phyloP scores from a whole-genome alignment of 2,329 filamentous ascomycete species.

The Colletotrichum caudatum region DNA sequence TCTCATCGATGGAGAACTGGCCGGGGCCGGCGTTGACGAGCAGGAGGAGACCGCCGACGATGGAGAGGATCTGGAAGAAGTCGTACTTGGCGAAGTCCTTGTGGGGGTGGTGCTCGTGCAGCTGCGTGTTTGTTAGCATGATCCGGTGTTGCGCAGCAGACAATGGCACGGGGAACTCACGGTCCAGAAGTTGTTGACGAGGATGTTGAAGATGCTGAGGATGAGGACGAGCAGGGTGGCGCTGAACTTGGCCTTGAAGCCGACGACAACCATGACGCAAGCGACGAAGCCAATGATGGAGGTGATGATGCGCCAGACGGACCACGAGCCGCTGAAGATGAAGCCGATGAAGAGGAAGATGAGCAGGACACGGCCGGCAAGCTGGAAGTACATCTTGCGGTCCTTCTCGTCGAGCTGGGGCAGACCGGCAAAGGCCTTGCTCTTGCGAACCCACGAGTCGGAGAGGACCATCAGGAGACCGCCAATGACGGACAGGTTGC shows the following conservation, averaged over 20 bases:
- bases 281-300: conserved; percentile 88
- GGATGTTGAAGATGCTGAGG: conserved; percentile 93
- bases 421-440: conserved; percentile 93
- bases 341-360: conserved; percentile 99
- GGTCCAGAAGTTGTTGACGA: conserved; percentile 99
- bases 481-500: conserved; percentile 97
- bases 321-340: conserved; percentile 95
- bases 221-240: conserved; percentile 95
- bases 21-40: conserved; percentile 99
- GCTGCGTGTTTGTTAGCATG: conserved; percentile 60
- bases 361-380: conserved; percentile 92
- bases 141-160: background rate
- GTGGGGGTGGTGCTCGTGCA: conserved; percentile 97
- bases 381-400: conserved; percentile 99
- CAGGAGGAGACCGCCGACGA: conserved; percentile 94
- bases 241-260: conserved; percentile 99
- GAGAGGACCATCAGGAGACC: conserved; percentile 98
- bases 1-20: conserved; percentile 98
- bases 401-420: conserved; percentile 98
- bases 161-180: conserved; percentile 67
- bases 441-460: conserved; percentile 98
- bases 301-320: conserved; percentile 86
- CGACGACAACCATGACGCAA: conserved; percentile 98
- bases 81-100: conserved; percentile 99
- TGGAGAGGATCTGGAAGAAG: conserved; percentile 99